These are phyloP conservation scores for Hippophae rhamnoides DNA, from an alignment of 306 rosid species.

Conservation along the genomic window DNA sequence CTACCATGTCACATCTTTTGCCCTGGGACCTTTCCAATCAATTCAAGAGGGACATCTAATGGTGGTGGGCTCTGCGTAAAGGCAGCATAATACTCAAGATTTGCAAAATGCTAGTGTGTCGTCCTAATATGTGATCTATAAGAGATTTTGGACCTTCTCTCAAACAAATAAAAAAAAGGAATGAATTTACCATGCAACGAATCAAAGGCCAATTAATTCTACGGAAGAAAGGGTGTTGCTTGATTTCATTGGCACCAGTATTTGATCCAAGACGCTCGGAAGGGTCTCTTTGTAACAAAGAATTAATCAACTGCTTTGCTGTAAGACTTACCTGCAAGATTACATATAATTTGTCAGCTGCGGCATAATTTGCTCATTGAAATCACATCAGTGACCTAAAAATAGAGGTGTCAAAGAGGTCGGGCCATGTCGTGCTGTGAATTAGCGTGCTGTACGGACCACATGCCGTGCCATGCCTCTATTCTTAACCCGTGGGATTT, in stretches of 20 bases:
- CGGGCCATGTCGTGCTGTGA: no score
- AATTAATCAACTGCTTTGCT: constrained; percentile 81
- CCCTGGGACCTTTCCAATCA: constrained; percentile 36
- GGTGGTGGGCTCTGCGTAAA: constrained; percentile 71
- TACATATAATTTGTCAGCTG: no score
- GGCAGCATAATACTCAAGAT: constrained; percentile 6
- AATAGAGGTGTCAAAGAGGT: no score
- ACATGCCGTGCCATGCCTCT: no score
- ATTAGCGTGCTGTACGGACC: no score
- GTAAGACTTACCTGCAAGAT: constrained; percentile 70
- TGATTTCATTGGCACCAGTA: constrained; percentile 77
- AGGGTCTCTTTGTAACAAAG: constrained; percentile 82
- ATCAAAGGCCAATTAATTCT: constrained; percentile 86
- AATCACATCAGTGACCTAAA: no score
- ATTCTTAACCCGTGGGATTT: no score
- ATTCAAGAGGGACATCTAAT: constrained; percentile 54
- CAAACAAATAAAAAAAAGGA: constrained; percentile 1
- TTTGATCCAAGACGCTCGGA: constrained; percentile 59
- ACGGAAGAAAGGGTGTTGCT: constrained; percentile 79
- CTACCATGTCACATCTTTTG: constrained; percentile 66
- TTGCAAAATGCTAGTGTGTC: background rate
- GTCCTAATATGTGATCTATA: background rate
- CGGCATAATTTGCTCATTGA: no score
- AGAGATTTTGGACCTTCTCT: no score
- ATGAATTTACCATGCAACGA: constrained; percentile 65